Evolutionary conservation across 2,329 filamentous ascomycete species (phyloP).

Genomic region (Alternaria metachromatica): DNA sequence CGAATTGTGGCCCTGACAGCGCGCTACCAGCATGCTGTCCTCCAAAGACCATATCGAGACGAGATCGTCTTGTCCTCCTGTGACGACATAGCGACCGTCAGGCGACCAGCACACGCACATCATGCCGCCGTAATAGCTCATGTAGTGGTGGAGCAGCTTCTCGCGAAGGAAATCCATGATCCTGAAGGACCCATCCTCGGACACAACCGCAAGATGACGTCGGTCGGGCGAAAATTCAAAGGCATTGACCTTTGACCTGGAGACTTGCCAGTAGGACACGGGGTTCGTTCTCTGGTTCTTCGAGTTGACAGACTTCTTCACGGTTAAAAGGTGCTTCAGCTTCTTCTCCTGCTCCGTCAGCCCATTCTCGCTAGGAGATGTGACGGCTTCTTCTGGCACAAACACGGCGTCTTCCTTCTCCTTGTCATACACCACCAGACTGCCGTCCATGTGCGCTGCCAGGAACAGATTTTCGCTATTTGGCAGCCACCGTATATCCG

Average conservation of each 20-base stretch:
- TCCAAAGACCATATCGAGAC: conserved; percentile 94
- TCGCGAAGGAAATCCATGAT: conserved; percentile 93
- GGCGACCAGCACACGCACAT: conserved; percentile 97
- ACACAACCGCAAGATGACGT: conserved; percentile 84
- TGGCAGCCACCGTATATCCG: conserved; percentile 90
- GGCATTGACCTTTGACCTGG: conserved; percentile 86
- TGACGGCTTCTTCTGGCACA: conserved; percentile 65
- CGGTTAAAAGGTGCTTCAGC: conserved; percentile 60
- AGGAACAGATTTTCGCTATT: conserved; percentile 93
- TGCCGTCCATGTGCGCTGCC: conserved; percentile 89
- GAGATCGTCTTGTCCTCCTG: conserved; percentile 93
- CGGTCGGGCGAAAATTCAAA: conserved; percentile 93
- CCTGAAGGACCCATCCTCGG: conserved; percentile 87
- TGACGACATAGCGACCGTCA: conserved; percentile 93
- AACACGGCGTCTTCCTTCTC: conserved; percentile 91
- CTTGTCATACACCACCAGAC: conserved; percentile 93
- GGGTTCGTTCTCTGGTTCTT: conserved; percentile 94
- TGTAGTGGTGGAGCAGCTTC: conserved; percentile 86
- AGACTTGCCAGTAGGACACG: conserved; percentile 89
- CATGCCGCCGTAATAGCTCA: conserved; percentile 91
- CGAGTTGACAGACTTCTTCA: conserved; percentile 91
- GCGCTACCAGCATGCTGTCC: conserved; percentile 83
- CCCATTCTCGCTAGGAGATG: conserved; percentile 29
- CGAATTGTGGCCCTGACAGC: conserved; percentile 93
- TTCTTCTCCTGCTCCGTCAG: conserved; percentile 43